Evolutionary conservation across 768 basidiomycete species (phyloP), one percentile per base, ranked within the genome.

Genomic region (Pluteus cervinus): DNA sequence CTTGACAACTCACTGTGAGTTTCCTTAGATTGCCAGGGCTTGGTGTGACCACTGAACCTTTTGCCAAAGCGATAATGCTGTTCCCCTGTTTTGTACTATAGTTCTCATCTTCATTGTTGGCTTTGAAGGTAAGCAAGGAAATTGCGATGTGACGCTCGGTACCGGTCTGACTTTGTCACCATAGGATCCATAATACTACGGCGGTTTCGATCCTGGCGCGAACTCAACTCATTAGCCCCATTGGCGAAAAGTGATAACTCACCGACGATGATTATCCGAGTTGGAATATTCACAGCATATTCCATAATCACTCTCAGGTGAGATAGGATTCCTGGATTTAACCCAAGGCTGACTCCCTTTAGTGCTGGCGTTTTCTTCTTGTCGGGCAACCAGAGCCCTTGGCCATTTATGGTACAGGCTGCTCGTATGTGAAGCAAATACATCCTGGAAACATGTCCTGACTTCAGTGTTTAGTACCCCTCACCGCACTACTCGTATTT

Each of bases 321-420:
- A 29, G 67, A 50, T 40, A 25, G 3, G 8, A 17, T 7, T 25
- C 2, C 4, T 41, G 20, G 15, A 16, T 10, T 31, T 46, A 6
- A 46, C 14, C 25, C 35, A 36, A 36, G 29, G 14, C 17, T 37
- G 14, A 10, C 21, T 33, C n/a, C n/a, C 18, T 26, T 24, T 37
- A 71, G 69, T 11, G 60, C 61, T 12, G 61, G 63, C 17, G 50
- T 67, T 37, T 50, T 62, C 14, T 68, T 64, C 46, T 39, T 69
- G 36, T 56, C 58, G 16, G 47, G 53, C 23, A 39, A 41, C 11
- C 36, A 48, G n/a, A 15, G 38, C 21, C 37, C 57, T 3, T 66
- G 65, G 48, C 58, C 66, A 23, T 71, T 68, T 47, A 63, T 77
- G 59, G 53, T 72, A 10, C 69, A 71, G 36, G 76, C 76, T 21